Base-by-base conservation (phyloP, 176 grass and related monocot species). In the Otatea glauca region DNA sequence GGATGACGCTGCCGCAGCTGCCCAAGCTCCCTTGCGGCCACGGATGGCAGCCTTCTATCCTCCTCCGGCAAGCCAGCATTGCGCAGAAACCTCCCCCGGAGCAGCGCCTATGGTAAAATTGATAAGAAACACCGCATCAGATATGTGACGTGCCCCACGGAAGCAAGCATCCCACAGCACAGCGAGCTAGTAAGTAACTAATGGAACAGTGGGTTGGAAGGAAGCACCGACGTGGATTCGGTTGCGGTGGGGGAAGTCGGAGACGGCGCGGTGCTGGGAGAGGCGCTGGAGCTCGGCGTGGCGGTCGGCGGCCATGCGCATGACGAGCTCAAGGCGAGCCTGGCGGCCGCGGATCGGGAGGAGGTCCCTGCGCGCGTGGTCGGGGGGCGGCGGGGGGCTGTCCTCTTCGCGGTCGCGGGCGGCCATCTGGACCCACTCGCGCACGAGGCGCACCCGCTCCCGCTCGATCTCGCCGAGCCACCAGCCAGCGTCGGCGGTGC, bases 241-340 rank as follows among this genome's bases (percentile, higher is more conserved):
- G 68, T 93, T 95, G 62, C 91, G 91, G 84, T 99, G 96, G 34
- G 91, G 68, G 70, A 99, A 99, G 67, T 72, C 83, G 14, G 96
- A 96, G 27, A 99, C 96, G 14, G 86, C 81, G 18, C 86, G 89
- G 74, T 90, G 91, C n/a, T 86, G 88, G 7, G 85, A 88, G 41
- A 99, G 84, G 73, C 80, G 84, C 35, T 83, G 86, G 35, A 99
- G 89, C 86, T 99, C 96, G 58, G 88, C 89, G 72, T 99, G 91
- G 29, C 96, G 92, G 86, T 99, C 96, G 25, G 76, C 87, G 59
- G 88, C 92, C 93, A 99, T 93, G 65, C 91, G 92, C 93, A 90
- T 94, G 80, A 99, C 72, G 68, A 99, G 80, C 69, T 99, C 96
- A 43, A 95, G 93, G 61, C 93, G 35, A 37, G 38, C 38, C 38